Evolutionary conservation across 2,329 filamentous ascomycete genomes (phyloP), one percentile per base, ranked within the genome.

Genomic region (Nakataea oryzae): DNA sequence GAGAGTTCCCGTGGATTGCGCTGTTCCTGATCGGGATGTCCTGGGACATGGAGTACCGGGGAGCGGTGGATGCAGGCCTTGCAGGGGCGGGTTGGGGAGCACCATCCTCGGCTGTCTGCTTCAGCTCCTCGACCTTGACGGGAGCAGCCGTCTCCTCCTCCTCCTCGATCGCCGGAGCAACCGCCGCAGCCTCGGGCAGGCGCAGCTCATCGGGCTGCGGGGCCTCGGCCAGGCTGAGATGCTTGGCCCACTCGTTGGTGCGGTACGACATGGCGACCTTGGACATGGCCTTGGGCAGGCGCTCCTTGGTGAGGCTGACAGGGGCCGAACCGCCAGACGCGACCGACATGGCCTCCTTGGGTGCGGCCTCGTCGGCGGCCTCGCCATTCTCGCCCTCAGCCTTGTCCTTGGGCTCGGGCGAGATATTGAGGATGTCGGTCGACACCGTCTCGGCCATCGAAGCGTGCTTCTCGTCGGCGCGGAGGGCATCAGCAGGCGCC

Each of bases 191-290:
- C 4, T 55, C 21, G 28, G 29, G 27, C 24, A 84, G 70, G 28
- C 82, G 78, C 14, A 89, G 72, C 2, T 85, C 81, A 9, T 91
- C 87, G 0, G 82, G 73, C 58, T 86, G 82, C 1, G 91, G 91
- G 6, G 78, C 76, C 21, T 97, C 93, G 8, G 93, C 92, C 55
- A 83, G 78, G 65, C 86, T 86, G 13, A 96, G 79, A 72, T 96
- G 91, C 72, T 96, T 97, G 0, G 92, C 91, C 93, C 93, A 97
- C 75, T 97, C 93, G 66, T 96, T 96, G 1, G 92, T 97, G 63
- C 93, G 85, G 70, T 95, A 96, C 0, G 89, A 90, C 71, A 91
- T 78, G 1, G 92, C 88, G 11, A 96, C 83, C 64, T 85, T 87
- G 1, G 92, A 95, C 41, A 92, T 74, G 14, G 85, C 84, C n/a